Percentiles rank a stretch among this genome's conserved stretches.
These are phyloP conservation scores for Globisporangium echinulatum DNA, from an alignment of 352 stramenopile genomes.

Conservation along the genomic window DNA sequence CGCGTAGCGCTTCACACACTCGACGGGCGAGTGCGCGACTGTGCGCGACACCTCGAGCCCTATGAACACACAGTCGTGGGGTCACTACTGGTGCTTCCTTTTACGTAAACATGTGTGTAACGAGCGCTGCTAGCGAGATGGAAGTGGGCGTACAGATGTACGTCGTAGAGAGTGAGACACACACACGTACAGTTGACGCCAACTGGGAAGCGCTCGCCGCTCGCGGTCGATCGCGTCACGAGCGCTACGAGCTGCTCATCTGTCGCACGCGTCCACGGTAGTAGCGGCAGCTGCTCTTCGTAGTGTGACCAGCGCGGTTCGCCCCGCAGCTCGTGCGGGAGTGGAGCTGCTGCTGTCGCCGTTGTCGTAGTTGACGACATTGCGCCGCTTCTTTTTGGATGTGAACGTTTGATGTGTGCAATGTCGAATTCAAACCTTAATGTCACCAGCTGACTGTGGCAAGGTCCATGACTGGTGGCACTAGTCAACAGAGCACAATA, in stretches of 20 bases:
- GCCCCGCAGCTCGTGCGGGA: conserved; percentile 43
- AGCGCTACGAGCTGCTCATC: conserved; percentile 62
- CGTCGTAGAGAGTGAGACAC: neutral
- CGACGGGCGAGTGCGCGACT: conserved; percentile 53
- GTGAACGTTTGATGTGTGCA: neutral
- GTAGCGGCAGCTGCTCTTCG: conserved; percentile 17
- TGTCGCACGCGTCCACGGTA: conserved; percentile 34
- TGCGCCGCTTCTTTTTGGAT: neutral
- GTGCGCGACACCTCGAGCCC: conserved; percentile 63
- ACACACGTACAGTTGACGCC: conserved; percentile 70
- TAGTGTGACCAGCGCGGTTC: conserved; percentile 71
- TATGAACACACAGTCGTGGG: conserved; percentile 7
- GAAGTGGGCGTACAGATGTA: too few species aligned
- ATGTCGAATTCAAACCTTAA: neutral
- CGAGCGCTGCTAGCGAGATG: too few species aligned
- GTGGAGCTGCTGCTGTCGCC: neutral
- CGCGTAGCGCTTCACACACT: conserved; percentile 80
- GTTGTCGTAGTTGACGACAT: neutral
- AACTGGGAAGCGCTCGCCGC: conserved; percentile 72
- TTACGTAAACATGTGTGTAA: too few species aligned
- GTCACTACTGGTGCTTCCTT: neutral
- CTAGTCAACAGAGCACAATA: too few species aligned
- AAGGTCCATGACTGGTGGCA: too few species aligned
- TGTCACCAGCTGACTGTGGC: too few species aligned
- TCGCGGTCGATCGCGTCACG: conserved; percentile 61